A percentile compares a stretch with the other conserved stretches of the same genome.
Evolutionary conservation across 2,329 filamentous ascomycete species (phyloP).

Genomic region (Biscogniauxia mediterranea): DNA sequence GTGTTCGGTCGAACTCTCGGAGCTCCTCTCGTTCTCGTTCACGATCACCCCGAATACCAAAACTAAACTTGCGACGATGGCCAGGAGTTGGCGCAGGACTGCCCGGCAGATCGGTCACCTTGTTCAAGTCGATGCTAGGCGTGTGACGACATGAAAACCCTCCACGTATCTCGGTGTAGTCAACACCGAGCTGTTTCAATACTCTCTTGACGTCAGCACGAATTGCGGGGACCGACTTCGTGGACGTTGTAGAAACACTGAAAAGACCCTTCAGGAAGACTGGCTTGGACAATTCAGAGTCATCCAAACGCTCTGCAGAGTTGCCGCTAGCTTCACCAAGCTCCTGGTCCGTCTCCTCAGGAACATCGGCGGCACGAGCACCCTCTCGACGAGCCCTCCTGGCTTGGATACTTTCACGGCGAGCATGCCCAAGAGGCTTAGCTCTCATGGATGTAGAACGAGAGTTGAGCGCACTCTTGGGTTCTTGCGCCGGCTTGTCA

Average conservation of each 20-base stretch:
- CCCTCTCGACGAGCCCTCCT: slow-evolving; percentile 74
- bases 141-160: slow-evolving; percentile 87
- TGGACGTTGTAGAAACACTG: slow-evolving; percentile 94
- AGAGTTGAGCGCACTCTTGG: slow-evolving; percentile 50
- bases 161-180: slow-evolving; percentile 87
- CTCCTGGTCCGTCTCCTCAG: slow-evolving; percentile 87
- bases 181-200: slow-evolving; percentile 81
- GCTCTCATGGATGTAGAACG: slow-evolving; percentile 68
- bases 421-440: slow-evolving; percentile 84
- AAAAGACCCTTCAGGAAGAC: slow-evolving; percentile 96
- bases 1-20: slow-evolving; percentile 54
- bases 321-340: slow-evolving; percentile 60
- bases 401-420: slow-evolving; percentile 89
- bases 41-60: slow-evolving; percentile 66
- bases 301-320: slow-evolving; percentile 61
- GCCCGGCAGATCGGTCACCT: slow-evolving; percentile 61
- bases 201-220: slow-evolving; percentile 88
- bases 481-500: slow-evolving; percentile 51
- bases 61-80: slow-evolving; percentile 79
- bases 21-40: slow-evolving; percentile 75
- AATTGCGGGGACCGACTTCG: slow-evolving; percentile 82
- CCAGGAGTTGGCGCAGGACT: slow-evolving; percentile 56
- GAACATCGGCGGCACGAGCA: slow-evolving; percentile 71
- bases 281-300: slow-evolving; percentile 82
- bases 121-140: slow-evolving; percentile 85